phyloP scores from a whole-genome alignment of 805 yeast genomes.

The Starmerella potacharoeniae region DNA sequence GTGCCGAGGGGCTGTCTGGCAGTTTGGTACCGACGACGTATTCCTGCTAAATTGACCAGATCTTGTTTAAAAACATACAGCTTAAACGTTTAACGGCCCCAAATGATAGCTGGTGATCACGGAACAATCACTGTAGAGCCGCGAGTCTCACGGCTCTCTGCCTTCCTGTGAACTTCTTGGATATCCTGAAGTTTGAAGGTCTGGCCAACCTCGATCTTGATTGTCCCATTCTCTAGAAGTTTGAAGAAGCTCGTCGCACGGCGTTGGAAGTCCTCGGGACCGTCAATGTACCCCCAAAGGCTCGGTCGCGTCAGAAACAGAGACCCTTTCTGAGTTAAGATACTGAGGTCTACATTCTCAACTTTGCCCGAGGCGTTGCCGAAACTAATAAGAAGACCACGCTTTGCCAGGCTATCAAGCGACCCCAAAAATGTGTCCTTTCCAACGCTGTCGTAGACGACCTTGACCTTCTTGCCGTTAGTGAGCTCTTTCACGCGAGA shows the following conservation, averaged over 20 bases:
- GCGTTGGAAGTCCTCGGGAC: conserved; percentile 25
- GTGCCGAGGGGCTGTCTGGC: no score
- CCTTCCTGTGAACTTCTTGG: conserved; percentile 42
- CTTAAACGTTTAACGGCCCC: no score
- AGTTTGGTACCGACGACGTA: no score
- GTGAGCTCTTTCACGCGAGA: conserved; percentile 27
- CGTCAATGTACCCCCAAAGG: conserved; percentile 40
- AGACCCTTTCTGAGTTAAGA: conserved; percentile 50
- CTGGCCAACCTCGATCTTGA: conserved; percentile 38
- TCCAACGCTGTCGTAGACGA: conserved; percentile 32
- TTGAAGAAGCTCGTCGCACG: conserved; percentile 19
- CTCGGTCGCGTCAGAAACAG: conserved; percentile 52
- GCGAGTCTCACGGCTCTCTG: conserved; percentile 56
- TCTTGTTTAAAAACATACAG: no score
- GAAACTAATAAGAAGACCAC: conserved; percentile 63
- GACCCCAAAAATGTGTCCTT: conserved; percentile 64
- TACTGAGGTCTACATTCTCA: conserved; percentile 46
- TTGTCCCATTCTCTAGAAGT: conserved; percentile 24
- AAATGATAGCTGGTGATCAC: no score
- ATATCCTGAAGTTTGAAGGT: conserved; percentile 51
- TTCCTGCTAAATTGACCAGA: no score
- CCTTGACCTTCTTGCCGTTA: conserved; percentile 27
- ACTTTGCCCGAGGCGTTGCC: conserved; percentile 86
- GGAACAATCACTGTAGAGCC: conserved; percentile 32
- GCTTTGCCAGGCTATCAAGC: conserved; percentile 42